These are phyloP conservation scores for Eugenia klotzschiana DNA, from an alignment of 441 rosid species.

Conservation along the genomic window DNA sequence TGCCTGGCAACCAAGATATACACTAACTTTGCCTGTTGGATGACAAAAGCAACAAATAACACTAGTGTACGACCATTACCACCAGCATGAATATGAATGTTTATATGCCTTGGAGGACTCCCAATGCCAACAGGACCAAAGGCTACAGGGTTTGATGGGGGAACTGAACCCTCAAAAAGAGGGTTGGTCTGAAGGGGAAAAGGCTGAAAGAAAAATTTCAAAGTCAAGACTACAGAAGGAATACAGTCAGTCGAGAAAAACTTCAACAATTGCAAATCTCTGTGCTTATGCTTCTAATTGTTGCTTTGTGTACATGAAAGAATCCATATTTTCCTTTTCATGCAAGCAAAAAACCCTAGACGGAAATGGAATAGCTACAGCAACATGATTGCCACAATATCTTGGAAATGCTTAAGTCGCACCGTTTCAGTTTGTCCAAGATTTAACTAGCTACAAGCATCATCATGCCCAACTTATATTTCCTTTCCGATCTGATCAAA, in stretches of 20 bases:
- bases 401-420: neutral
- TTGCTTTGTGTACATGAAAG: neutral
- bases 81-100: conserved; percentile 98
- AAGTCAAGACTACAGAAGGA: neutral
- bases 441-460: neutral
- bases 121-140: conserved; percentile 51
- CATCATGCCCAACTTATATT: neutral
- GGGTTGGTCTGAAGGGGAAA: conserved; percentile 72
- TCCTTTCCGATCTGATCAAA: neutral
- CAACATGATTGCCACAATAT: neutral
- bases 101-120: conserved; percentile 58
- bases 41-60: neutral
- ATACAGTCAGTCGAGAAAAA: neutral
- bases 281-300: neutral
- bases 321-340: neutral
- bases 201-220: conserved; percentile 41
- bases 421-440: neutral
- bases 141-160: conserved; percentile 30
- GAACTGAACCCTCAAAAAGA: conserved; percentile 46
- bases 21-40: neutral
- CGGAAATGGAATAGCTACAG: neutral
- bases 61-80: conserved; percentile 2
- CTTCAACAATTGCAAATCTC: neutral
- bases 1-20: conserved; percentile 22
- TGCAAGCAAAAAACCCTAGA: neutral